phyloP scores from a whole-genome alignment of 768 basidiomycete species.

The Russula vinacea region DNA sequence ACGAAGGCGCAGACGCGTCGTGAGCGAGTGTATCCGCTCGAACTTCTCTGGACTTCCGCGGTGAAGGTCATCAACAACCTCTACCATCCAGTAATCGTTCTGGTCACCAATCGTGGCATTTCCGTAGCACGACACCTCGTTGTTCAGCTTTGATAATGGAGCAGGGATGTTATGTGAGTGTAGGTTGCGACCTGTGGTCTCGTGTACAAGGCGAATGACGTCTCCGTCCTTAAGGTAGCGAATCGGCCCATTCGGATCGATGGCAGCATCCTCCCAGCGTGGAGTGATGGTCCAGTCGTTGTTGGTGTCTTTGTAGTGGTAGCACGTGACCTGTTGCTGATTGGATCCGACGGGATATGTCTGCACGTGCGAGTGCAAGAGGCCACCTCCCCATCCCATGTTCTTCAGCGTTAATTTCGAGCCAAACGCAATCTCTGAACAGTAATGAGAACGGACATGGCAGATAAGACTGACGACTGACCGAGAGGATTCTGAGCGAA shows the following conservation, averaged over 20 bases:
- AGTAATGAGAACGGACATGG: not conserved
- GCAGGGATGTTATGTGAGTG: slow-evolving; percentile 90
- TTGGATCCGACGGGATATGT: slow-evolving; percentile 86
- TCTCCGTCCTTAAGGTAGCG: slow-evolving; percentile 74
- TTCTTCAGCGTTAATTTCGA: slow-evolving; percentile 93
- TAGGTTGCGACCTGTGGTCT: slow-evolving; percentile 80
- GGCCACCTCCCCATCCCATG: slow-evolving; percentile 95
- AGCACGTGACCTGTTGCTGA: slow-evolving; percentile 98
- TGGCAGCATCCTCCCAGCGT: slow-evolving; percentile 68
- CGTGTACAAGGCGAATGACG: slow-evolving; percentile 76
- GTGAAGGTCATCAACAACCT: slow-evolving; percentile 87
- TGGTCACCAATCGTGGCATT: slow-evolving; percentile 83
- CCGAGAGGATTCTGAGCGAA: slow-evolving; percentile 88
- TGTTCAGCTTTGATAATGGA: slow-evolving; percentile 82
- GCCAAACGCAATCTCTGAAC: slow-evolving; percentile 78
- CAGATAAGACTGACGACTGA: slow-evolving; percentile 35
- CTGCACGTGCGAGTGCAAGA: slow-evolving; percentile 96
- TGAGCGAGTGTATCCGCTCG: slow-evolving; percentile 79
- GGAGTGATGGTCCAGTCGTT: slow-evolving; percentile 87
- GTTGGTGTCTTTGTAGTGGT: slow-evolving; percentile 99
- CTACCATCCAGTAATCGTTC: slow-evolving; percentile 89
- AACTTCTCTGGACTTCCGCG: slow-evolving; percentile 56
- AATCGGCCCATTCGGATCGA: slow-evolving; percentile 65
- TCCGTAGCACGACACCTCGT: slow-evolving; percentile 94
- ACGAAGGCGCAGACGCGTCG: slow-evolving; percentile 82